Conservation (phyloP, 2,329 filamentous ascomycete species). For the Claviceps fusiformis region DNA sequence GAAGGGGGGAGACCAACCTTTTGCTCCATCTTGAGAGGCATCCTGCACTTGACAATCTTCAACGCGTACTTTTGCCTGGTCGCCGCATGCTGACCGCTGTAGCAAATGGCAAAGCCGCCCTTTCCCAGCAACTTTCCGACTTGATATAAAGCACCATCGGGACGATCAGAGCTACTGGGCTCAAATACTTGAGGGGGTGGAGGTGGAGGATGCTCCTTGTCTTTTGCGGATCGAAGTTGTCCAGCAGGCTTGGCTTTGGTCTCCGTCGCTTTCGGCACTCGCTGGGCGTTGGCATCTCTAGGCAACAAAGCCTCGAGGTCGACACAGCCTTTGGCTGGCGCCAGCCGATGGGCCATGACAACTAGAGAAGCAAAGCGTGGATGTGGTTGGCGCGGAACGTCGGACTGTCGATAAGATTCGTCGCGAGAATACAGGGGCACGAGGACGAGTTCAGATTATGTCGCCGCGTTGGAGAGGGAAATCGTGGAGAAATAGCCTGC, state of each 20-base stretch:
- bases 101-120: conserved; percentile 72
- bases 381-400: conserved; percentile 1
- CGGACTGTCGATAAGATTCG: neutral
- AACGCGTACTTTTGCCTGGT: conserved; percentile 57
- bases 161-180: conserved; percentile 54
- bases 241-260: conserved; percentile 38
- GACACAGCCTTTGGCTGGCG: conserved; percentile 31
- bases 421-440: neutral
- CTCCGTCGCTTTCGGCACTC: conserved; percentile 33
- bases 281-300: conserved; percentile 49
- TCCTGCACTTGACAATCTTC: conserved; percentile 73
- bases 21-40: conserved; percentile 72
- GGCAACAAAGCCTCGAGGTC: conserved; percentile 52
- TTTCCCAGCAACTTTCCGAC: conserved; percentile 64
- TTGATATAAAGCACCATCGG: conserved; percentile 57
- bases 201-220: conserved; percentile 53
- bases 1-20: conserved; percentile 41
- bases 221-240: conserved; percentile 42
- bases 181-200: conserved; percentile 47
- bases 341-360: conserved; percentile 35
- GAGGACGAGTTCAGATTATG: neutral
- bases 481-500: neutral
- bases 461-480: neutral
- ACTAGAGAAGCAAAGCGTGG: conserved; percentile 3
- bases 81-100: conserved; percentile 54